Evolutionary conservation across 176 grass and related monocot genomes (phyloP), one percentile per base, ranked within the genome.

Genomic region (Zoysia pacifica): DNA sequence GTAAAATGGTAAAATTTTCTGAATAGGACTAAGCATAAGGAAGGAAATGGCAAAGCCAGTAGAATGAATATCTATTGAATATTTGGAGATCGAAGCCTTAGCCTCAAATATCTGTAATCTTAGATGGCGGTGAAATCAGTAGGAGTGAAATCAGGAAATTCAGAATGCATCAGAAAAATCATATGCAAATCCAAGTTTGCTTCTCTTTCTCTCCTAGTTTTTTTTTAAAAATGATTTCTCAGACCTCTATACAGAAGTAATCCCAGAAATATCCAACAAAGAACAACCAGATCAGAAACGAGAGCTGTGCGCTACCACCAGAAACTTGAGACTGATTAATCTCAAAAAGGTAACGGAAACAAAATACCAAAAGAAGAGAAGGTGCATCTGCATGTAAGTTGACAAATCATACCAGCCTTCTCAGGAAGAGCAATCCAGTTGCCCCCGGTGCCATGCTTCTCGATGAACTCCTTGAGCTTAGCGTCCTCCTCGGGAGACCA

Each of bases 371-470:
- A 67, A 73, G 40, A 55, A 71, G 13, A 65, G 9, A 65, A 6
- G 11, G 77, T 7, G 37, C 61, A 70, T 55, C 9, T 58, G 72
- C 58, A 16, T 28, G 5, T 8, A 15, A 50, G 20, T 38, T 45
- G 3, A 39, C 37, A 65, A 39, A 50, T 74, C 41, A n/a, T 77
- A 91, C 94, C 94, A 78, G 94, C 91, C 89, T 92, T 97, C 19
- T 97, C 91, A 72, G 94, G 94, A 40, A 97, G 91, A 43, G 92
- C 83, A 60, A 97, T 97, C 94, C 94, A 97, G 85, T 97, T 97
- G 13, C 94, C 94, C 51, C 90, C 94, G 39, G 92, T 94, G 48
- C 94, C 94, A 51, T 88, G 87, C 84, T 92, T 97, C 65, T 94
- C 94, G 13, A 97, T 94, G 85, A 94, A 97, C 75, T 92, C 90